phyloP scores from a whole-genome alignment of 2,329 filamentous ascomycete genomes.

The Coniochaeta prunicola region DNA sequence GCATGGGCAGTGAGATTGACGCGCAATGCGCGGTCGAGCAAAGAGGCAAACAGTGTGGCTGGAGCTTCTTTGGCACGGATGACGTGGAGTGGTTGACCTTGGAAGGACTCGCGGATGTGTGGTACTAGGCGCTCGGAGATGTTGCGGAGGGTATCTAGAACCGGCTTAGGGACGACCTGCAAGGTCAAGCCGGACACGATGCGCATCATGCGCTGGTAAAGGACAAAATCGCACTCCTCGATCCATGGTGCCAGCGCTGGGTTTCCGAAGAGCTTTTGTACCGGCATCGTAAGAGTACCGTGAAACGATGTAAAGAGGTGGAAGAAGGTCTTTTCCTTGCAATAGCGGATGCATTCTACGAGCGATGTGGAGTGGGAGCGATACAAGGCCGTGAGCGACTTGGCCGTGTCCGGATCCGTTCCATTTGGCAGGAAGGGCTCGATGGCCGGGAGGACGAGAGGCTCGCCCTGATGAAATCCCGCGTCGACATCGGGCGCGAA shows the following conservation, averaged over 20 bases:
- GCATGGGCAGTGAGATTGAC: conserved; percentile 94
- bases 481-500: conserved; percentile 54
- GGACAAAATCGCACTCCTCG: conserved; percentile 86
- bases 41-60: conserved; percentile 77
- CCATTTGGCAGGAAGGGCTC: conserved; percentile 70
- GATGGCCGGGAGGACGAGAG: conserved; percentile 75
- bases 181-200: conserved; percentile 84
- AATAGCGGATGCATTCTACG: conserved; percentile 91
- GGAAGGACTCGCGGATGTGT: conserved; percentile 80
- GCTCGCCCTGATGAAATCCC: conserved; percentile 45
- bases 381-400: conserved; percentile 80
- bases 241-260: conserved; percentile 84
- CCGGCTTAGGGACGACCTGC: conserved; percentile 82
- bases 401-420: conserved; percentile 81
- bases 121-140: conserved; percentile 75
- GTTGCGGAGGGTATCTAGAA: conserved; percentile 78
- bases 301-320: conserved; percentile 93
- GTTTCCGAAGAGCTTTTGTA: conserved; percentile 84
- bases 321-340: conserved; percentile 95
- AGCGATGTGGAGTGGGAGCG: conserved; percentile 92
- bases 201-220: conserved; percentile 95
- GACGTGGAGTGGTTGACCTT: conserved; percentile 77
- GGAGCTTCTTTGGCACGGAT: conserved; percentile 81
- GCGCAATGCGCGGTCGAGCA: conserved; percentile 79
- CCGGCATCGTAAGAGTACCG: conserved; percentile 91